Percentiles rank a stretch among this genome's conserved stretches.
phyloP scores from a whole-genome alignment of 2,329 filamentous ascomycete species.

The Waltergamsia citrina region DNA sequence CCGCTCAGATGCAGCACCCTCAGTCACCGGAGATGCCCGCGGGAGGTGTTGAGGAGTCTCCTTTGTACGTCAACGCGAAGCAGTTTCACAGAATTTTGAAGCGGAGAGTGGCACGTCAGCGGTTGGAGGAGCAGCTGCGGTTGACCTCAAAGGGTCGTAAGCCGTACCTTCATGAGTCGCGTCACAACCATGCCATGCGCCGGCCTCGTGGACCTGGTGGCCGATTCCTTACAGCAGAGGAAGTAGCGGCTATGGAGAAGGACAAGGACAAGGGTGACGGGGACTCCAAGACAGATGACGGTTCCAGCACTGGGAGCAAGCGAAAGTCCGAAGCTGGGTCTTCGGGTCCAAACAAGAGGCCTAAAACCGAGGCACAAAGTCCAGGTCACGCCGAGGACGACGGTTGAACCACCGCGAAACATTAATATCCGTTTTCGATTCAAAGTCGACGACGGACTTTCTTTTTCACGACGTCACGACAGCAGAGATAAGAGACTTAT shows the following conservation, averaged over 20 bases:
- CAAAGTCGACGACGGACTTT: not conserved
- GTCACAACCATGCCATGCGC: slow-evolving; percentile 97
- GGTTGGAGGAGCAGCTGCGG: slow-evolving; percentile 83
- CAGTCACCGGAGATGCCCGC: slow-evolving; percentile 74
- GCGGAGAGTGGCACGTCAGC: slow-evolving; percentile 83
- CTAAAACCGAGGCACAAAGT: slow-evolving; percentile 1
- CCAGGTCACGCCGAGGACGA: slow-evolving; percentile 1
- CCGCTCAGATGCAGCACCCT: slow-evolving; percentile 57
- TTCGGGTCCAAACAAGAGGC: slow-evolving; percentile 40
- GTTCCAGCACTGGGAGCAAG: slow-evolving; percentile 37
- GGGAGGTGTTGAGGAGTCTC: slow-evolving; percentile 73
- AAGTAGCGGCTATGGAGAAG: slow-evolving; percentile 82
- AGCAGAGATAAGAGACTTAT: slow-evolving; percentile 11
- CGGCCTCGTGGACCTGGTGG: slow-evolving; percentile 88
- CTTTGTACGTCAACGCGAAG: slow-evolving; percentile 96
- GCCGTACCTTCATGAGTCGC: slow-evolving; percentile 92
- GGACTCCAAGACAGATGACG: slow-evolving; percentile 1
- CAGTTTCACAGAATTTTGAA: slow-evolving; percentile 98
- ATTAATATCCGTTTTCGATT: not conserved
- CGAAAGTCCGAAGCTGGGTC: slow-evolving; percentile 47
- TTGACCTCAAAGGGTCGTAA: slow-evolving; percentile 93
- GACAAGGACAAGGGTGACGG: slow-evolving; percentile 26
- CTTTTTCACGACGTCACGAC: slow-evolving; percentile 26
- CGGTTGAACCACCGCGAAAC: slow-evolving; percentile 1
- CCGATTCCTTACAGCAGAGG: slow-evolving; percentile 90